Conservation (phyloP, 1,284 basidiomycete species). For the Porogramme epimiltina region DNA sequence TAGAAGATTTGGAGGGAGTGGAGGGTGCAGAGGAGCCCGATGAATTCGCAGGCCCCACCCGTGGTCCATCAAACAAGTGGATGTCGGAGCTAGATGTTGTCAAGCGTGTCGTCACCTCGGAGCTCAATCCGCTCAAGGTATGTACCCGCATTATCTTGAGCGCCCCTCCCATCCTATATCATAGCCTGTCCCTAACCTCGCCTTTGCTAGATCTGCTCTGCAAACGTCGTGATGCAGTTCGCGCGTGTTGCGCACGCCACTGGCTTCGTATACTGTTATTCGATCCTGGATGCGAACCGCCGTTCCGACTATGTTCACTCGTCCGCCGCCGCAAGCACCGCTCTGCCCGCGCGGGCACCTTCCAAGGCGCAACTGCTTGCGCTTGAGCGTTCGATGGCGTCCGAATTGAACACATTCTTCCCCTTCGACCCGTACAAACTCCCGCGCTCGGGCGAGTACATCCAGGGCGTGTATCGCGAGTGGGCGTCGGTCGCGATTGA, state of each 20-base stretch:
- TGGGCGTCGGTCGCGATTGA: constrained; percentile 79
- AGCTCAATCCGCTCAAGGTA: constrained; percentile 91
- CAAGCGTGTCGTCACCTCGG: constrained; percentile 80
- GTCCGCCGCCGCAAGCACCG: constrained; percentile 8
- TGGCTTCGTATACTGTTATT: constrained; percentile 94
- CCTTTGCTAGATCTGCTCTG: constrained; percentile 73
- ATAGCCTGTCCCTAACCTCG: background rate
- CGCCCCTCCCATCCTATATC: background rate
- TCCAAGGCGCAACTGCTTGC: constrained; percentile 36
- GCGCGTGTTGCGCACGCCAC: constrained; percentile 92
- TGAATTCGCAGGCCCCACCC: constrained; percentile 33
- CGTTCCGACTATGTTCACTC: constrained; percentile 48
- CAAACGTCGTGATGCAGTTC: constrained; percentile 92
- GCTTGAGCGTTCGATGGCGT: constrained; percentile 47
- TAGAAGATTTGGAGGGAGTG: constrained; percentile 44
- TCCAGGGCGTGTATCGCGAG: constrained; percentile 74
- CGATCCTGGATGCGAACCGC: constrained; percentile 87
- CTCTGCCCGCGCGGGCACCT: constrained; percentile 2
- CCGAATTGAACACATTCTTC: constrained; percentile 93
- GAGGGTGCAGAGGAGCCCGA: constrained; percentile 43
- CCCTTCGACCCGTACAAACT: constrained; percentile 98
- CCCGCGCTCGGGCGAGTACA: constrained; percentile 69
- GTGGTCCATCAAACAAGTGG: constrained; percentile 65
- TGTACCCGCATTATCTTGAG: constrained; percentile 14
- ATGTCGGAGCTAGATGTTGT: constrained; percentile 81